phyloP scores from a whole-genome alignment of 371 early-diverging fungal genomes.

The Apophysomyces ossiformis region DNA sequence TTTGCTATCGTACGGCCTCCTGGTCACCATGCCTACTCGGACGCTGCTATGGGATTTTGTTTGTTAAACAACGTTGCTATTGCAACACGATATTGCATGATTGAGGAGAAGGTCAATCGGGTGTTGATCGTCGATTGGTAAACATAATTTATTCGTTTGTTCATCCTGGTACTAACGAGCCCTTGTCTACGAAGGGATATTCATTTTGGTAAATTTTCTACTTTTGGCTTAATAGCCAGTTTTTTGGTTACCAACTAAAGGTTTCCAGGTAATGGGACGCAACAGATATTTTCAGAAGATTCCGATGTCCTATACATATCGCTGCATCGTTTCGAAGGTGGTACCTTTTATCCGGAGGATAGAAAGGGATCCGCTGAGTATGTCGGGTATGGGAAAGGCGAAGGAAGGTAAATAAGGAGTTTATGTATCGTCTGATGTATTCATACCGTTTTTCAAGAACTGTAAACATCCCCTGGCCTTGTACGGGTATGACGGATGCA shows the following conservation, averaged over 20 bases:
- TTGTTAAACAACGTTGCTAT: conserved; percentile 89
- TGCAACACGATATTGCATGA: conserved; percentile 66
- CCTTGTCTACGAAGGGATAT: conserved; percentile 69
- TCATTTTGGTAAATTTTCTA: conserved; percentile 75
- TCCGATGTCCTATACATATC: conserved; percentile 83
- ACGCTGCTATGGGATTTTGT: conserved; percentile 84
- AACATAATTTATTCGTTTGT: conserved; percentile 12
- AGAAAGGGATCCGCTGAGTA: conserved; percentile 55
- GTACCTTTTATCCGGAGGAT: conserved; percentile 77
- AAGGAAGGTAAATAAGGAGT: conserved; percentile 58
- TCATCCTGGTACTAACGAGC: background rate
- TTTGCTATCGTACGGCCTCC: conserved; percentile 89
- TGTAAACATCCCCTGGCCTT: conserved; percentile 89
- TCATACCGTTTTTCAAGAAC: conserved; percentile 48
- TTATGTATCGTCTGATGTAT: background rate
- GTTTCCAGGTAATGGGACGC: conserved; percentile 83
- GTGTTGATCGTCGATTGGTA: conserved; percentile 91
- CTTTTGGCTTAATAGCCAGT: background rate
- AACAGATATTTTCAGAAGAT: conserved; percentile 78
- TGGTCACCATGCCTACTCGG: conserved; percentile 89
- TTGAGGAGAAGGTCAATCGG: conserved; percentile 51
- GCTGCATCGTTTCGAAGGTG: conserved; percentile 84
- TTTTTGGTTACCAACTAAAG: background rate
- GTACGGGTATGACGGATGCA: conserved; percentile 79
- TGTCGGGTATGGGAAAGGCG: conserved; percentile 67